A percentile compares a stretch with the other conserved stretches of the same genome.
phyloP scores from a whole-genome alignment of 2,329 filamentous ascomycete species.

The Epichloe hybrida region DNA sequence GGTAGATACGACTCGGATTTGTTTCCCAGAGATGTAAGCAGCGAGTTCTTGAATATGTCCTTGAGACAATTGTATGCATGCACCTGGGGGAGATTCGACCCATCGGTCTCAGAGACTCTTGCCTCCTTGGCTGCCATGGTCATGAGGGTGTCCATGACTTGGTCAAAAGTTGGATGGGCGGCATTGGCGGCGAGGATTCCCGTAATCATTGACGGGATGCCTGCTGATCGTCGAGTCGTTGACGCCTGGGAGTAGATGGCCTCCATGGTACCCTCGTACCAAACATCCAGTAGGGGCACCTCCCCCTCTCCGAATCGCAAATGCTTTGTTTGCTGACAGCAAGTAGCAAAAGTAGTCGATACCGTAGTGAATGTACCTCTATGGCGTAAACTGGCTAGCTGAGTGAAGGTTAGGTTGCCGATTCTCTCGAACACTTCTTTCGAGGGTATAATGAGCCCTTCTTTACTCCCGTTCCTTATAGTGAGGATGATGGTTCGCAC shows the following conservation, averaged over 20 bases:
- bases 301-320: constrained; percentile 19
- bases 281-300: constrained; percentile 42
- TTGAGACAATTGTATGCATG: constrained; percentile 91
- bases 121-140: constrained; percentile 42
- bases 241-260: constrained; percentile 65
- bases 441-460: constrained; percentile 33
- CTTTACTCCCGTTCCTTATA: constrained; percentile 31
- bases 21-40: constrained; percentile 57
- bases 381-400: constrained; percentile 73
- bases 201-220: constrained; percentile 75
- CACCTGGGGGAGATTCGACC: constrained; percentile 68
- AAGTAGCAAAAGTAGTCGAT: constrained; percentile 70
- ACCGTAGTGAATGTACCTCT: constrained; percentile 90
- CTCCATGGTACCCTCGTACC: constrained; percentile 59
- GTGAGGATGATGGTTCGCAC: constrained; percentile 49
- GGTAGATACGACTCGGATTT: constrained; percentile 63
- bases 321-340: constrained; percentile 53
- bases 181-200: constrained; percentile 62
- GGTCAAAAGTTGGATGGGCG: constrained; percentile 44
- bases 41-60: constrained; percentile 77
- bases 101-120: constrained; percentile 41
- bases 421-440: constrained; percentile 47
- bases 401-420: constrained; percentile 64
- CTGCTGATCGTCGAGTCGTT: constrained; percentile 81
- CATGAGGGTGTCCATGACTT: constrained; percentile 50